Evolutionary conservation across 2,329 filamentous ascomycete genomes (phyloP), one percentile per base, ranked within the genome.

Genomic region (Talaromyces sp.): DNA sequence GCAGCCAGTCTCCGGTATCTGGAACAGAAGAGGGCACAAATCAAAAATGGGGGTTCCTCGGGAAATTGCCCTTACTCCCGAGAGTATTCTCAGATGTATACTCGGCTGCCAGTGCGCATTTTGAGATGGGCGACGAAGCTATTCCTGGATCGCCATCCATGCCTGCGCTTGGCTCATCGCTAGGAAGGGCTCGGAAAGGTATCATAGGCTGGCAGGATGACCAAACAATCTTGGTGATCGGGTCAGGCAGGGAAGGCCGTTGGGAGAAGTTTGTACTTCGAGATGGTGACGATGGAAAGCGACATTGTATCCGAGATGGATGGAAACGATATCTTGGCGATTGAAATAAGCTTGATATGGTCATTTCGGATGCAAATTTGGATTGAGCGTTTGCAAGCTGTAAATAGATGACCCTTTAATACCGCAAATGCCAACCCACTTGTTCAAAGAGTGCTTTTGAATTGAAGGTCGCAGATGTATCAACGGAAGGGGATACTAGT

Each of bases 51-150:
- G 91, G 91, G 1, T 82, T 96, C 42, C 76, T 97, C 4, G 86
- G 89, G 57, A 92, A 87, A 65, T 83, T 97, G 6, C 92, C 92
- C 0, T 78, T 95, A 50, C 84, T 97, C 61, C 94, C 94, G 1
- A 85, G 89, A 37, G 82, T 94, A 27, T 95, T 97, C 69, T 93
- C 90, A 1, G 94, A 97, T 61, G 82, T 88, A 8, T 96, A 97
- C 70, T 95, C 90, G 0, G 92, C 93, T 64, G 83, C 90, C 3
- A 90, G 86, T 36, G 83, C 85, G 3, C 86, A 87, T 30, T 97
- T 97, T 64, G 88, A 94, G 63, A 87, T 91, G 33, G 90, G 90
- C 3, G 88, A 94, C 29, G 91, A 96, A 64, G 77, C 80, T 24
- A 68, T 77, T 13, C 60, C 64, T 3, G 62, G 69, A 39, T 68